Evolutionary conservation across 805 yeast genomes (phyloP).

Genomic region (Starmerella sirachaensis): DNA sequence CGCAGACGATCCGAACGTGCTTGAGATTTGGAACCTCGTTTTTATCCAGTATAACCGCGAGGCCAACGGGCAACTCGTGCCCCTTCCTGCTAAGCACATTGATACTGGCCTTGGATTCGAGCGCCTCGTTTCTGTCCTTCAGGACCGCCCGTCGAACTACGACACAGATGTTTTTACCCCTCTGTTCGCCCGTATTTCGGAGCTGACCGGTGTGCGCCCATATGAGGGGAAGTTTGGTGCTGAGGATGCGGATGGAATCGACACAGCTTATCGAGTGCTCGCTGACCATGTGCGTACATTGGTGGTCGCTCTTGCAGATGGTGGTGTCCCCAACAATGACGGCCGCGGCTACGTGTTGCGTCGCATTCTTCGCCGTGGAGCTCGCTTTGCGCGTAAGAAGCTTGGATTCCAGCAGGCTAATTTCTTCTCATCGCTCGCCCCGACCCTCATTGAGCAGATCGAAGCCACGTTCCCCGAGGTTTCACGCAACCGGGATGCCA

Average conservation of each 20-base stretch:
- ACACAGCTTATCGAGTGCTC: constrained; percentile 93
- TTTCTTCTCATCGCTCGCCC: constrained; percentile 84
- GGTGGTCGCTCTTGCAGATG: constrained; percentile 92
- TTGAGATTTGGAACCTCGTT: constrained; percentile 96
- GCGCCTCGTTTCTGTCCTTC: constrained; percentile 88
- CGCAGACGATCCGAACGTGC: constrained; percentile 94
- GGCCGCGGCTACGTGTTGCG: constrained; percentile 98
- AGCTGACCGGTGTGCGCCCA: constrained; percentile 83
- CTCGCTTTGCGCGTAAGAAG: constrained; percentile 92
- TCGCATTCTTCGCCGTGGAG: constrained; percentile 95
- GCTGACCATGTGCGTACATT: constrained; percentile 98
- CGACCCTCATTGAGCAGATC: constrained; percentile 83
- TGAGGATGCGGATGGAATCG: constrained; percentile 88
- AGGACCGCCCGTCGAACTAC: constrained; percentile 82
- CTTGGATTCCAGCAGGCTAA: constrained; percentile 91
- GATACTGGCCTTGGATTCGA: constrained; percentile 99
- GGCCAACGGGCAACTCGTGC: constrained; percentile 61
- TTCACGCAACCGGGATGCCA: constrained; percentile 52
- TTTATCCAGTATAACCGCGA: constrained; percentile 96
- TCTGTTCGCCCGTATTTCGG: constrained; percentile 72
- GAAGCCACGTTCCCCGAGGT: constrained; percentile 86
- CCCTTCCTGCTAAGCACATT: constrained; percentile 87
- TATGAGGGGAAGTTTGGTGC: constrained; percentile 88
- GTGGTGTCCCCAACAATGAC: constrained; percentile 98
- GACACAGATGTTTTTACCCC: constrained; percentile 97